Evolutionary conservation across 208 protist species (phyloP), one percentile per base, ranked within the genome.

Genomic region (Polymyxa betae): DNA sequence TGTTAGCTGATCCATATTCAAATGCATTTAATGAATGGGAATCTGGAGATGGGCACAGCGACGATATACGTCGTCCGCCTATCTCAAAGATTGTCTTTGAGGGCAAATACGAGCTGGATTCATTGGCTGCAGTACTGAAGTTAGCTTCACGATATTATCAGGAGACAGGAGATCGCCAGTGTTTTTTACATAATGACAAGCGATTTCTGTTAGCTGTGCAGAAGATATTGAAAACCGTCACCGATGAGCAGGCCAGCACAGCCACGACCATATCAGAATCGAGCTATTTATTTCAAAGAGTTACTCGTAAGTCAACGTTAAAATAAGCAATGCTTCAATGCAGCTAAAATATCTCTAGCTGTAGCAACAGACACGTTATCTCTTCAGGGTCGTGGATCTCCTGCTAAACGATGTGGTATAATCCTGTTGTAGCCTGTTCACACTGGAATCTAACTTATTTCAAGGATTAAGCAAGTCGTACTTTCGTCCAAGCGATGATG

Each of bases 1-100:
- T 94, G 38, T 52, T 93, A 0, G 0, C 90, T 38, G 93, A 94
- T 90, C 46, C 92, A 10, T 94, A 94, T 89, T 92, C 93, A 0
- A 94, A 94, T 40, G 91, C 93, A 0, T 94, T 94, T 90, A 94
- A 82, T 82, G 16, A 45, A n/a, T 20, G 10, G 20, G 1, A 35
- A 38, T 60, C 60, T n/a, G 90, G 91, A 32, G 45, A 41, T 90
- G 35, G 35, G 32, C 44, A 68, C 29, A 44, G 43, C 24, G 46
- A 45, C 44, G 91, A 90, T 91, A 20, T 93, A 5, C 5, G 72
- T 20, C n/a, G n/a, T 35, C 72, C 72, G 5, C 72, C 72, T 43
- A 40, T 82, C 16, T 40, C 5, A 12, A 5, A 82, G 16, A 82
- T 82, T 43, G 72, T 82, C n/a, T 82, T 82, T 43, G 72, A 82